These are phyloP conservation scores for Mycosphaerelloides madeirae DNA, from an alignment of 2,329 filamentous ascomycete species.

Conservation along the genomic window DNA sequence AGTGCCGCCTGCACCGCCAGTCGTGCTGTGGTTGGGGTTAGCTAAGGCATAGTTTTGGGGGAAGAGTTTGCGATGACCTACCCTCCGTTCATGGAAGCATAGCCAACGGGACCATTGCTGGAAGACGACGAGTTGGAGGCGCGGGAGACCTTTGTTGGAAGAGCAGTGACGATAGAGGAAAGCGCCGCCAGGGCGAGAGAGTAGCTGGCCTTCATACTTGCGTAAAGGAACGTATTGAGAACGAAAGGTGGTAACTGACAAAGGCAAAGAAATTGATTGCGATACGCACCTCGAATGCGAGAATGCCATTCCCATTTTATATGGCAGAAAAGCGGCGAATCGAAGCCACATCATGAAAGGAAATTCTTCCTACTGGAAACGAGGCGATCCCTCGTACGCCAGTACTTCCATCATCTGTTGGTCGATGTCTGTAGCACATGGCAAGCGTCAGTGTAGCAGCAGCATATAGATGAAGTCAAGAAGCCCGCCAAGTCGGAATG, in stretches of 20 bases:
- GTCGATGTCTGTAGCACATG: no score
- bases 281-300: not conserved
- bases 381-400: no score
- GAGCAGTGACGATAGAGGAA: conserved; percentile 19
- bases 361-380: no score
- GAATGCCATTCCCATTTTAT: not conserved
- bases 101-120: conserved; percentile 20
- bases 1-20: conserved; percentile 44
- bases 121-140: conserved; percentile 2
- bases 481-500: no score
- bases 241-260: not conserved
- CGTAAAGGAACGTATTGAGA: not conserved
- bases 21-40: conserved; percentile 30
- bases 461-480: no score
- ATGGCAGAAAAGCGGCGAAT: not conserved
- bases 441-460: no score
- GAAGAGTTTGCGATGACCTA: conserved; percentile 1
- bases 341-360: not conserved
- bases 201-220: conserved; percentile 12
- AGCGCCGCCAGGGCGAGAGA: conserved; percentile 26
- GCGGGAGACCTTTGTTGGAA: conserved; percentile 11
- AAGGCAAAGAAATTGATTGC: not conserved
- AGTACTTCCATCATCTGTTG: not conserved
- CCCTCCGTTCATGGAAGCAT: conserved; percentile 27
- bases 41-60: no score